Conservation (phyloP, 148 eudicot genomes). For the Vaccinium macrocarpon region DNA sequence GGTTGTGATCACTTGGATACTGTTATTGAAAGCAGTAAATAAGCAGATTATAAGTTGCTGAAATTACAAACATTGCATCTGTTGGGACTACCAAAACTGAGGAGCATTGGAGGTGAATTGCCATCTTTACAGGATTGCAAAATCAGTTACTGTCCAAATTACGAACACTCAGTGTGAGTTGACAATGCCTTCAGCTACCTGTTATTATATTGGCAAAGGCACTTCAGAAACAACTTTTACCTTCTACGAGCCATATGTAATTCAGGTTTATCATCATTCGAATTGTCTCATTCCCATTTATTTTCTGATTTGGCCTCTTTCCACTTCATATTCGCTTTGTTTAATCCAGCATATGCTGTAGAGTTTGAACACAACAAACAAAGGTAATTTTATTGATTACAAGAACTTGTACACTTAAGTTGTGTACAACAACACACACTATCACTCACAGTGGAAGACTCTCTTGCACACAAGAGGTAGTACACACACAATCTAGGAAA, state of each 20-base stretch:
- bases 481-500: too few species aligned
- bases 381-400: too few species aligned
- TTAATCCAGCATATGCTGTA: neutral
- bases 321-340: neutral
- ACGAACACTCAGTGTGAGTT: neutral
- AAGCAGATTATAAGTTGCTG: conserved; percentile 4
- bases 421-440: too few species aligned
- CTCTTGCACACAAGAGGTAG: too few species aligned
- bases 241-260: neutral
- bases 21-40: conserved; percentile 11
- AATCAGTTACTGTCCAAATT: conserved; percentile 22
- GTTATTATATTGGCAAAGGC: too few species aligned
- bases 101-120: conserved; percentile 18
- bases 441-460: too few species aligned
- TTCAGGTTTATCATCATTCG: neutral
- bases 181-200: neutral
- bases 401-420: too few species aligned
- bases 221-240: neutral
- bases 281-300: neutral
- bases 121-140: conserved; percentile 14
- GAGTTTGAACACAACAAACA: too few species aligned
- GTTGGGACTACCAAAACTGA: conserved; percentile 24
- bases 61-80: conserved; percentile 21
- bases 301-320: neutral
- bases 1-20: conserved; percentile 29